Evolutionary conservation across 768 basidiomycete genomes (phyloP).

Genomic region (Phlebiopsis gigantea): DNA sequence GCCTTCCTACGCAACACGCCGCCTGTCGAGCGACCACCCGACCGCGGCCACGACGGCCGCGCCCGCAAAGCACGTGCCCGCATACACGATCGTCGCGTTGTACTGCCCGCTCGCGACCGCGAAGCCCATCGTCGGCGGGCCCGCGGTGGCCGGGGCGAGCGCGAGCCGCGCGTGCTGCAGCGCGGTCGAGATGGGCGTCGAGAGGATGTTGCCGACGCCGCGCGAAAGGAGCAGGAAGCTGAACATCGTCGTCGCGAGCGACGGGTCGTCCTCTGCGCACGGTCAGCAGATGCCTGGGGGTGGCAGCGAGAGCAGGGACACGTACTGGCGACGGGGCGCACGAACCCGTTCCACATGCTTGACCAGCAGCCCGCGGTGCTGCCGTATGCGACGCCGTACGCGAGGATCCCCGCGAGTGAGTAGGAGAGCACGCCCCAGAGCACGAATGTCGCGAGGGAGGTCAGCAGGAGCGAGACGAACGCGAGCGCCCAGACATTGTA

Average conservation of each 20-base stretch:
- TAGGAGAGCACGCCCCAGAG: conserved; percentile 27
- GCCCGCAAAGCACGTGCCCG: conserved; percentile 27
- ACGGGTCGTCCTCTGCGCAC: conserved; percentile 20
- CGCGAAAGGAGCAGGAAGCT: conserved; percentile 21
- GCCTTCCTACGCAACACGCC: not conserved
- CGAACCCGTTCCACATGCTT: conserved; percentile 27
- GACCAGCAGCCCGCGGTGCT: conserved; percentile 29
- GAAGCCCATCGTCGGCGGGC: conserved; percentile 12
- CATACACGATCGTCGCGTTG: conserved; percentile 26
- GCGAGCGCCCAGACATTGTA: conserved; percentile 20
- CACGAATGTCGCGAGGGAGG: conserved; percentile 25
- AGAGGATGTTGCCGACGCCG: conserved; percentile 24
- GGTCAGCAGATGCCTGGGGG: not conserved
- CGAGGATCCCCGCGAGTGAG: conserved; percentile 21
- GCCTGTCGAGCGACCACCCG: conserved; percentile 18
- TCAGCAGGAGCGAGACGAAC: conserved; percentile 16
- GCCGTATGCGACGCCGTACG: conserved; percentile 27
- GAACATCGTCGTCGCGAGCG: conserved; percentile 17
- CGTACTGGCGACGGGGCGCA: conserved; percentile 19
- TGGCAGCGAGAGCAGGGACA: not conserved
- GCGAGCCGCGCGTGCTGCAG: conserved; percentile 10
- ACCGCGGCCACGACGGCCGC: conserved; percentile 20
- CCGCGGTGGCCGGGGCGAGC: not conserved
- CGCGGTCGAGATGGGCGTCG: conserved; percentile 24
- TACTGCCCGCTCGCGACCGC: conserved; percentile 21